These are phyloP conservation scores for Papiliotrema flavescens DNA, from an alignment of 1,284 basidiomycete genomes.

Conservation along the genomic window DNA sequence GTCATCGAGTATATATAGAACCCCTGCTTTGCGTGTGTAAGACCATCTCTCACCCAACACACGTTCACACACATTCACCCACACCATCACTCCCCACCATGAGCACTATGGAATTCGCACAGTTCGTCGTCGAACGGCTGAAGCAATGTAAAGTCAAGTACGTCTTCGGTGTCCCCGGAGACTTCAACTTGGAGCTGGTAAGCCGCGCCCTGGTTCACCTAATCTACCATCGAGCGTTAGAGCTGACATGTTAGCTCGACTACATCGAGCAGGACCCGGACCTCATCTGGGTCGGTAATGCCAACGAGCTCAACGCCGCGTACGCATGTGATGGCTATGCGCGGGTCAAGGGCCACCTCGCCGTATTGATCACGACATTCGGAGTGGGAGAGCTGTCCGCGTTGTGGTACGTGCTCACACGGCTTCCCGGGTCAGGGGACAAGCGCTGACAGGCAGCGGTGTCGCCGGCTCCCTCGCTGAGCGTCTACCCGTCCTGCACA, in stretches of 20 bases:
- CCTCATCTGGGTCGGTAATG: constrained; percentile 88
- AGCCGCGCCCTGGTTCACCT: neutral
- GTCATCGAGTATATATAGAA: too few relatives aligned
- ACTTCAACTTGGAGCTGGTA: constrained; percentile 71
- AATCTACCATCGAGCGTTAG: too few relatives aligned
- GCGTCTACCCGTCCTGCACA: constrained; percentile 86
- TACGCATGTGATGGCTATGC: constrained; percentile 97
- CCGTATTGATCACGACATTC: constrained; percentile 70
- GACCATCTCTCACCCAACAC: too few relatives aligned
- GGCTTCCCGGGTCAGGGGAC: neutral
- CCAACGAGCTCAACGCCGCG: constrained; percentile 79
- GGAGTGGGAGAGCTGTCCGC: constrained; percentile 87
- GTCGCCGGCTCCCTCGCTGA: constrained; percentile 61
- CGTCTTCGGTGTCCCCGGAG: constrained; percentile 78
- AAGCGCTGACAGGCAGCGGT: constrained; percentile 41
- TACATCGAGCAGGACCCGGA: constrained; percentile 74
- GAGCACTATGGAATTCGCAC: constrained; percentile 58
- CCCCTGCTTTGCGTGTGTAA: too few relatives aligned
- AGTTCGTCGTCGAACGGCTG: constrained; percentile 65
- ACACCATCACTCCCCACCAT: neutral
- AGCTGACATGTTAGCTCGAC: constrained; percentile 53
- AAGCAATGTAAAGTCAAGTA: constrained; percentile 52
- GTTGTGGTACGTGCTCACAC: constrained; percentile 51
- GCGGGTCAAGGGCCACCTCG: constrained; percentile 71
- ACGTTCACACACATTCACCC: neutral